Evolutionary conservation across 805 yeast species (phyloP).

Genomic region (Teunomyces barrocoloradensis): DNA sequence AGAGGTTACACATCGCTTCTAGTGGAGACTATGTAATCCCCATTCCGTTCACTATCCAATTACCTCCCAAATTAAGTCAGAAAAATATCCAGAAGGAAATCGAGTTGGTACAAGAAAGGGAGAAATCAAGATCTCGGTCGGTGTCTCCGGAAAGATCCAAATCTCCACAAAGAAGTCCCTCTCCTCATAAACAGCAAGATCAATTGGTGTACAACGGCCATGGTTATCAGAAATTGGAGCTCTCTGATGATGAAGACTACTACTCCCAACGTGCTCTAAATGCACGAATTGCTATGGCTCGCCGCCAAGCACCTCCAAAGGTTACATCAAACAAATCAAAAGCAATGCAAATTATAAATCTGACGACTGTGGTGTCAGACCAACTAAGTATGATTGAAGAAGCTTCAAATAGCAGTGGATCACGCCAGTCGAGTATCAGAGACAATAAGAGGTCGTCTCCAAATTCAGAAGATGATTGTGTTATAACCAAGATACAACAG

Average conservation of each 20-base stretch:
- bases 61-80: conserved; percentile 41
- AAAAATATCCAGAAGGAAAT: conserved; percentile 15
- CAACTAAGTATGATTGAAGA: conserved; percentile 45
- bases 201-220: conserved; percentile 34
- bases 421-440: conserved; percentile 31
- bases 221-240: conserved; percentile 35
- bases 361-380: conserved; percentile 24
- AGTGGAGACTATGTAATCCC: conserved; percentile 35
- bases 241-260: conserved; percentile 19
- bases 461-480: conserved; percentile 5
- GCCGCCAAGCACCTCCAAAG: conserved; percentile 25
- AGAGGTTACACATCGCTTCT: conserved; percentile 32
- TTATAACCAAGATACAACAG: background rate
- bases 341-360: conserved; percentile 20
- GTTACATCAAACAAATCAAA: conserved; percentile 24
- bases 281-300: conserved; percentile 7
- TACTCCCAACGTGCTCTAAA: conserved; percentile 5
- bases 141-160: conserved; percentile 11
- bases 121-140: conserved; percentile 8
- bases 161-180: conserved; percentile 15
- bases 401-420: conserved; percentile 24
- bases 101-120: background rate
- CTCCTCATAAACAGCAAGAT: conserved; percentile 12
- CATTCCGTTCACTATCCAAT: conserved; percentile 38
- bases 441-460: conserved; percentile 11